These are phyloP conservation scores for Plasmodium coatneyi DNA, from an alignment of 169 alveolate species.

Conservation along the genomic window DNA sequence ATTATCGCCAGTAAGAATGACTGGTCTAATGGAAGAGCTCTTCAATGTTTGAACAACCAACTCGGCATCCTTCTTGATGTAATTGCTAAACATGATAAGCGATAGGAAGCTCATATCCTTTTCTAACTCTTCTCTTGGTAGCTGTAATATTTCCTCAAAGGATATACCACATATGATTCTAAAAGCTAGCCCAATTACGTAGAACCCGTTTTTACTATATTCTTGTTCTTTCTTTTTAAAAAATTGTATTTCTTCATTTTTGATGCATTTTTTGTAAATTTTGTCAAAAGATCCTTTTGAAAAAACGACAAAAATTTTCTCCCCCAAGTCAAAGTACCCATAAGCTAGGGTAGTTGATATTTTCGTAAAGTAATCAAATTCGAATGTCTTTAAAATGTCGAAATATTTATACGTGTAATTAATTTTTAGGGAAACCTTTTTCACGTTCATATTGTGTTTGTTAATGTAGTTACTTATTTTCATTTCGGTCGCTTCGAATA, in stretches of 20 bases:
- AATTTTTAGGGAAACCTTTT: constrained; percentile 41
- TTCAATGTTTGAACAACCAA: constrained; percentile 78
- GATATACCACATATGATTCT: constrained; percentile 31
- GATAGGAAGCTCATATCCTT: constrained; percentile 79
- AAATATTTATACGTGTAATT: constrained; percentile 19
- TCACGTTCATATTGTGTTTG: constrained; percentile 33
- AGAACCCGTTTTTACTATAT: constrained; percentile 70
- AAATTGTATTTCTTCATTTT: constrained; percentile 30
- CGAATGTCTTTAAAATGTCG: constrained; percentile 33
- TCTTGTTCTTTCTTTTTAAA: constrained; percentile 75
- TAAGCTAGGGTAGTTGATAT: constrained; percentile 51
- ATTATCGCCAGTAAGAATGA: constrained; percentile 86
- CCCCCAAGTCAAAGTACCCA: constrained; percentile 49
- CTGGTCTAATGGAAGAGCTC: constrained; percentile 82
- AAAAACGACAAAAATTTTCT: constrained; percentile 45
- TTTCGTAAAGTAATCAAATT: constrained; percentile 70
- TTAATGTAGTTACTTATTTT: constrained; percentile 24
- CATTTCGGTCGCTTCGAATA: constrained; percentile 71
- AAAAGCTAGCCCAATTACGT: constrained; percentile 71
- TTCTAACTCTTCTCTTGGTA: constrained; percentile 77
- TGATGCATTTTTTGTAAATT: constrained; percentile 56
- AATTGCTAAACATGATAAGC: constrained; percentile 81
- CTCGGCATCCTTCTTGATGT: constrained; percentile 79
- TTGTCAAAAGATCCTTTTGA: constrained; percentile 73
- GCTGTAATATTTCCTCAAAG: constrained; percentile 11